Evolutionary conservation across 2,329 filamentous ascomycete genomes (phyloP).

Genomic region (Stachybotrys elegans): DNA sequence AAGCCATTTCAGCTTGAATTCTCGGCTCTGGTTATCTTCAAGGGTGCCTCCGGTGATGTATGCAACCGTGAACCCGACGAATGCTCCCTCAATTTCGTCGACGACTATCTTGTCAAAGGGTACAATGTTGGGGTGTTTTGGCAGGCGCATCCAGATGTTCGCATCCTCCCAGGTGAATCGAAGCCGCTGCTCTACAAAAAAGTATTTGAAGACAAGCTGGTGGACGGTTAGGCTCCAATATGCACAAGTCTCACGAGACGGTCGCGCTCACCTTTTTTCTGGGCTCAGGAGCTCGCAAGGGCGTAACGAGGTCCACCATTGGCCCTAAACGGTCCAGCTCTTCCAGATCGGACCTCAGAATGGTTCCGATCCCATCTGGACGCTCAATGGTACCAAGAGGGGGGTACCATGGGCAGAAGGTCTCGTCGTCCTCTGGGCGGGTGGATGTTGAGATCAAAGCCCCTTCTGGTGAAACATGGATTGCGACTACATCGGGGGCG

Average conservation of each 20-base stretch:
- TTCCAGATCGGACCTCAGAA: constrained; percentile 17
- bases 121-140: constrained; percentile 30
- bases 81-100: constrained; percentile 22
- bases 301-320: constrained; percentile 21
- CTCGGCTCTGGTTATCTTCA: constrained; percentile 18
- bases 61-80: constrained; percentile 30
- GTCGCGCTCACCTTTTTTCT: constrained; percentile 6
- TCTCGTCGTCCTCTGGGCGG: constrained; percentile 21
- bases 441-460: constrained; percentile 14
- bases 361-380: constrained; percentile 12
- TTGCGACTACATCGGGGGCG: constrained; percentile 12
- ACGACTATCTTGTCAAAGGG: constrained; percentile 28
- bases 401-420: constrained; percentile 17
- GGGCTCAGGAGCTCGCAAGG: neutral
- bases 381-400: constrained; percentile 12
- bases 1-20: constrained; percentile 30
- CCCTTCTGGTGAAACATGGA: constrained; percentile 16
- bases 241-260: neutral
- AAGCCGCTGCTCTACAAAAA: constrained; percentile 16
- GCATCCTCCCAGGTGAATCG: constrained; percentile 26
- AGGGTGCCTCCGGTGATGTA: constrained; percentile 30
- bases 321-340: constrained; percentile 23
- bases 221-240: neutral
- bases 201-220: constrained; percentile 29
- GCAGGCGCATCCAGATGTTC: constrained; percentile 27